Conservation (phyloP, 1,139 yeast species). For the Kodamaea arcana region DNA sequence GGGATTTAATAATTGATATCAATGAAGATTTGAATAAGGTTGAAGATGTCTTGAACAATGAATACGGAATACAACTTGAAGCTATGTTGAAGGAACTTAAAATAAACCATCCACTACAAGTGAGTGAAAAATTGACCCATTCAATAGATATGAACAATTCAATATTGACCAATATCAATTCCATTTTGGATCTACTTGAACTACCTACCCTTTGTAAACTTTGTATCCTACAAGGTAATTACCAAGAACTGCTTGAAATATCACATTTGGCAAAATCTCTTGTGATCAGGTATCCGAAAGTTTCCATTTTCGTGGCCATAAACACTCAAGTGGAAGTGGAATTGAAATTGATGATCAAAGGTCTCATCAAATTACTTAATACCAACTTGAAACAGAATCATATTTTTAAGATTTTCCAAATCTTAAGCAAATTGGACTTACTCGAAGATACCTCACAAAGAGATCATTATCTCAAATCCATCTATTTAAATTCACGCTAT, state of each 20-base stretch:
- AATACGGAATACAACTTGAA: constrained; percentile 22
- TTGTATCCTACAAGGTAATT: constrained; percentile 84
- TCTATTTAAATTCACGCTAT: constrained; percentile 53
- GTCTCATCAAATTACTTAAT: constrained; percentile 62
- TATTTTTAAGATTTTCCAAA: constrained; percentile 72
- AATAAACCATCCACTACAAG: constrained; percentile 8
- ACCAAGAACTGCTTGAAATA: constrained; percentile 82
- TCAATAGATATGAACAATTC: constrained; percentile 26
- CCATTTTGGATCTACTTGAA: constrained; percentile 73
- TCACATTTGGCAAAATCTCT: constrained; percentile 68
- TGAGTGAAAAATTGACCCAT: constrained; percentile 21
- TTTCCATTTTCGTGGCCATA: constrained; percentile 53
- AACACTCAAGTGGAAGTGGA: constrained; percentile 53
- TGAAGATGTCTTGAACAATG: constrained; percentile 18
- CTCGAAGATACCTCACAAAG: constrained; percentile 4
- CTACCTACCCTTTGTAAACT: constrained; percentile 77
- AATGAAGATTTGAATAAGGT: constrained; percentile 29
- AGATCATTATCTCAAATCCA: constrained; percentile 36
- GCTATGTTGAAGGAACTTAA: constrained; percentile 13
- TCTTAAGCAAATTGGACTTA: constrained; percentile 60
- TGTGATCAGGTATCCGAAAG: constrained; percentile 62
- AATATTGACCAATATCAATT: constrained; percentile 61
- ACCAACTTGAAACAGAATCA: constrained; percentile 78
- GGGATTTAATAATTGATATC: constrained; percentile 39
- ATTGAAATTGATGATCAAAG: constrained; percentile 60